Percentiles rank a stretch among this genome's conserved stretches.
These are phyloP conservation scores for Xylaria telfairii DNA, from an alignment of 495 filamentous ascomycete genomes.

Conservation along the genomic window DNA sequence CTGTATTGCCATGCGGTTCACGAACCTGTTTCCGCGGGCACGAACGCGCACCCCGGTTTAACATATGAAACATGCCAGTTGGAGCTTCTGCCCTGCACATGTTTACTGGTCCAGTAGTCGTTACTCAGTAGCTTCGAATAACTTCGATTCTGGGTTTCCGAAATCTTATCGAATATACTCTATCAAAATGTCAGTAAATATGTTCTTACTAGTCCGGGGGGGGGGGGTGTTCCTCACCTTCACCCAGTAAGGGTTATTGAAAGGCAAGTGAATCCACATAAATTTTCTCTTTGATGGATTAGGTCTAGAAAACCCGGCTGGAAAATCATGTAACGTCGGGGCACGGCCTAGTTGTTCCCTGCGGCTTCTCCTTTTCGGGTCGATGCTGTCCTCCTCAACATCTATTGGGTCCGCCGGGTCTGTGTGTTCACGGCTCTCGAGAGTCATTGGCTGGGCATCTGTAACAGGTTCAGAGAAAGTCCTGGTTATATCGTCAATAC, in stretches of 20 bases:
- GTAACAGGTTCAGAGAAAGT: conserved; percentile 41
- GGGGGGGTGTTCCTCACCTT: conserved; percentile 45
- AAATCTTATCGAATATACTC: conserved; percentile 48
- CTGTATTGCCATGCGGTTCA: neutral
- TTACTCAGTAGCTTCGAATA: conserved; percentile 57
- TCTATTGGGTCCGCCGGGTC: conserved; percentile 14
- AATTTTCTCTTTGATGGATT: conserved; percentile 53
- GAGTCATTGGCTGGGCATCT: conserved; percentile 24
- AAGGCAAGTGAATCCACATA: conserved; percentile 71
- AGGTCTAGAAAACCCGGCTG: conserved; percentile 49
- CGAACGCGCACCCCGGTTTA: conserved; percentile 52
- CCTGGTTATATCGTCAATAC: conserved; percentile 24
- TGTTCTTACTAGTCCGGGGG: neutral
- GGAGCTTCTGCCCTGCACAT: conserved; percentile 52
- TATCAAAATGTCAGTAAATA: conserved; percentile 33
- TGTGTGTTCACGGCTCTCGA: conserved; percentile 15
- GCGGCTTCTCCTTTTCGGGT: neutral
- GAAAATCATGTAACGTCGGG: conserved; percentile 32
- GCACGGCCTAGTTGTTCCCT: conserved; percentile 18
- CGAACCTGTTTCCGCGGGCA: conserved; percentile 55
- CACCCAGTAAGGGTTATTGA: conserved; percentile 71
- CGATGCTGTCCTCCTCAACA: neutral
- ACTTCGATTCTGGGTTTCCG: conserved; percentile 40
- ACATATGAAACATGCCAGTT: conserved; percentile 54
- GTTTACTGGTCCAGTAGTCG: conserved; percentile 54